Evolutionary conservation across 2,329 filamentous ascomycete species (phyloP), one percentile per base, ranked within the genome.

Genomic region (Xylaria sp.): DNA sequence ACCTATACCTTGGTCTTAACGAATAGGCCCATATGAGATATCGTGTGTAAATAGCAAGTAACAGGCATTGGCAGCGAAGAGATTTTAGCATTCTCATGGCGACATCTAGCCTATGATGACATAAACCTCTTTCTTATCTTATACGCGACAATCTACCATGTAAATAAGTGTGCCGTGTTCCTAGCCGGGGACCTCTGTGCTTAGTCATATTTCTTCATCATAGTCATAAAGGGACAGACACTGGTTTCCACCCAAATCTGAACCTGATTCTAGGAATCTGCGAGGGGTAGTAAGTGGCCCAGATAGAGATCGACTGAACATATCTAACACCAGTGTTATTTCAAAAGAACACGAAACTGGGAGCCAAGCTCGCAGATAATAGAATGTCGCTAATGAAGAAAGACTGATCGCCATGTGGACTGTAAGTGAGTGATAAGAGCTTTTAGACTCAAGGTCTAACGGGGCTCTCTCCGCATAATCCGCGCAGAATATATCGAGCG

Each of bases 1-100:
- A 71, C 67, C 62, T 60, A 66, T 64, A 66, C 69, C 39, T 65
- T 73, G 67, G 66, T 69, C 68, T 65, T 59, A 68, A 55, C 23
- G 13, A 65, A 51, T 64, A 65, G 70, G 34, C 55, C 65, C 39
- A 60, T 48, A 64, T 58, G 61, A 69, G 59, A 64, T 63, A 67
- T 66, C 61, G 41, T 65, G 58, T 71, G 62, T 69, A 66, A 68
- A 67, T 69, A 66, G 46, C 34, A 39, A 46, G 31, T 48, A 20
- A 59, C 62, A 66, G 41, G 52, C n/a, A 37, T 44, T 37, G 28
- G 48, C 37, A 60, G 41, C 5, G 41, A 64, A 50, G 50, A 50
- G 60, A 58, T 60, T 63, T 61, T 54, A 63, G 39, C 58, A 63
- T 62, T 61, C n/a, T 46, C 58, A 46, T 25, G 23, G 28, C 34